phyloP scores from a whole-genome alignment of 805 yeast species.

The Candida verbasci region DNA sequence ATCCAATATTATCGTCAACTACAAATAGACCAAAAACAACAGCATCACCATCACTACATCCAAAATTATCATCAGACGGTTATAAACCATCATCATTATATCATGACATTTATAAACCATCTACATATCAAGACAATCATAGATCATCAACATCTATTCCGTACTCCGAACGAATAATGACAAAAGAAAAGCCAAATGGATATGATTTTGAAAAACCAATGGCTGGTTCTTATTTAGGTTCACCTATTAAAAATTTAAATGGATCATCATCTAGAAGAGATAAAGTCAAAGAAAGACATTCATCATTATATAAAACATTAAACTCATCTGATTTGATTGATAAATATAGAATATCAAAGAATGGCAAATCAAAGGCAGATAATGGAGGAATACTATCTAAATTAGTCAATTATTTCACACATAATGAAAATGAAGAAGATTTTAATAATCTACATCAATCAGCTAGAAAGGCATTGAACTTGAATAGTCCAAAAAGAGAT shows the following conservation, averaged over 20 bases:
- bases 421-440: slow-evolving; percentile 12
- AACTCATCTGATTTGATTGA: neutral
- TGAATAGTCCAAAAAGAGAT: slow-evolving; percentile 12
- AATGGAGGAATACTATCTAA: slow-evolving; percentile 7
- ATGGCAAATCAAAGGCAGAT: slow-evolving; percentile 2
- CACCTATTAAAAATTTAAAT: slow-evolving; percentile 5
- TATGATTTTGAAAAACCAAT: neutral
- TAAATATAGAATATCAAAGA: slow-evolving; percentile 4
- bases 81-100: neutral
- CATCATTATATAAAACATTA: slow-evolving; percentile 6
- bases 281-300: too few relatives aligned
- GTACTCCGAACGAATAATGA: neutral
- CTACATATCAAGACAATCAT: neutral
- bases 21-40: neutral
- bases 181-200: neutral
- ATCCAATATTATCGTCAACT: neutral
- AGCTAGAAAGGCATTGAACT: slow-evolving; percentile 12
- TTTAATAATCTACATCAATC: slow-evolving; percentile 14
- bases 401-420: slow-evolving; percentile 10
- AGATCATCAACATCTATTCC: slow-evolving; percentile 1
- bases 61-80: neutral
- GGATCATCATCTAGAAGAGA: neutral
- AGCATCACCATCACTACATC: neutral
- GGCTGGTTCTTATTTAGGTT: neutral
- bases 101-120: neutral